A percentile compares a stretch with the other conserved stretches of the same genome.
Conservation (phyloP, 345 rosid species). For the Arabidopsis suecica region DNA sequence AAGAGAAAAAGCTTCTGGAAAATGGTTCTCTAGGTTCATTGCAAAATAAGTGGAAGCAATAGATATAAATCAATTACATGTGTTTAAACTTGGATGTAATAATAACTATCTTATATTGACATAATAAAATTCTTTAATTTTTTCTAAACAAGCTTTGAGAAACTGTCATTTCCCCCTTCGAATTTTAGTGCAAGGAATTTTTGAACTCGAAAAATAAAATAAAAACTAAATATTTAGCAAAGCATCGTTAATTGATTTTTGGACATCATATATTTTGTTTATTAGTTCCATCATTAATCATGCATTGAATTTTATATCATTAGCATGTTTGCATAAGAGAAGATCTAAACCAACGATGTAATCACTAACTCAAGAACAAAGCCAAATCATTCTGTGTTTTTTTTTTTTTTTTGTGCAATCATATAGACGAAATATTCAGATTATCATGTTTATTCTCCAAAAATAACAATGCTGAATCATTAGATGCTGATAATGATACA, state of each 20-base stretch:
- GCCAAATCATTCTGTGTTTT: not conserved
- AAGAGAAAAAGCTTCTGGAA: slow-evolving; percentile 37
- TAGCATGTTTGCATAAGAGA: not conserved
- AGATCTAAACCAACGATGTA: not conserved
- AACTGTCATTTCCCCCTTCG: too few species aligned
- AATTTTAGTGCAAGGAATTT: too few species aligned
- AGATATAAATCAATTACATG: not conserved
- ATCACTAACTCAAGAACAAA: not conserved
- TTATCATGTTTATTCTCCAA: slow-evolving; percentile 9
- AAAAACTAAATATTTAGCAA: too few species aligned
- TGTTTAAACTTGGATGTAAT: not conserved
- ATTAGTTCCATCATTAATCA: too few species aligned
- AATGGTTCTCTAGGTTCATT: slow-evolving; percentile 49
- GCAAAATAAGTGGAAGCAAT: not conserved
- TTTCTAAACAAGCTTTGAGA: too few species aligned
- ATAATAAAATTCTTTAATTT: too few species aligned
- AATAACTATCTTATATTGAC: not conserved
- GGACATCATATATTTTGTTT: too few species aligned
- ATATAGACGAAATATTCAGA: slow-evolving; percentile 5
- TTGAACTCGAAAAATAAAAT: too few species aligned
- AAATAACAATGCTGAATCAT: slow-evolving; percentile 24
- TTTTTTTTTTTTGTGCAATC: not conserved
- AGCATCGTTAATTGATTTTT: too few species aligned
- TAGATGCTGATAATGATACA: slow-evolving; percentile 19
- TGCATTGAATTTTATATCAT: too few species aligned